Percentiles rank a stretch among this genome's conserved stretches.
Evolutionary conservation across 768 basidiomycete species (phyloP).

Genomic region (Leccinum boreale): DNA sequence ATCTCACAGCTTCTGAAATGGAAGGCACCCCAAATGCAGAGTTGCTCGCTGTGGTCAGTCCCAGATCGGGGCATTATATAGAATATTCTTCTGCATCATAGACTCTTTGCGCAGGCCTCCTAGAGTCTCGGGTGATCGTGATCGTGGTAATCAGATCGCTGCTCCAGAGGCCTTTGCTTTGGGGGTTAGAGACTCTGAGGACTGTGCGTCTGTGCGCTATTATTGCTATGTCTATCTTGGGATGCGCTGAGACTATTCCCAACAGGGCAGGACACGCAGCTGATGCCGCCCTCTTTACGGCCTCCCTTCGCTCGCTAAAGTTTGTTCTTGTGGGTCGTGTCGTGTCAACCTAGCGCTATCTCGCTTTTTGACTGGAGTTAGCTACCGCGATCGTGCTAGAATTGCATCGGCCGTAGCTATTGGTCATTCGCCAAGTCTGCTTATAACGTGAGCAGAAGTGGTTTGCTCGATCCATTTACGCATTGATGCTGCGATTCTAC

Average conservation of each 20-base stretch:
- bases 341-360: conserved; percentile 1
- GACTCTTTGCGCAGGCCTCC: conserved; percentile 11
- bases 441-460: conserved; percentile 15
- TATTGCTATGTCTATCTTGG: conserved; percentile 21
- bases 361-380: conserved; percentile 19
- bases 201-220: not conserved
- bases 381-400: conserved; percentile 6
- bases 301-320: conserved; percentile 19
- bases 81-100: conserved; percentile 19
- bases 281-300: conserved; percentile 35
- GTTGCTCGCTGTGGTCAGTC: conserved; percentile 13
- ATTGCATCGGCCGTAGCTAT: conserved; percentile 12
- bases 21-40: conserved; percentile 21
- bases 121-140: conserved; percentile 1
- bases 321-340: conserved; percentile 6
- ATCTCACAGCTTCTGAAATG: conserved; percentile 31
- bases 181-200: not conserved
- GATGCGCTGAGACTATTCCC: conserved; percentile 10
- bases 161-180: not conserved
- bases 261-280: conserved; percentile 25
- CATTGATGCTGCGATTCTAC: conserved; percentile 6
- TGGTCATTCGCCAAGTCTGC: conserved; percentile 5
- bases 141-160: conserved; percentile 5
- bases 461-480: conserved; percentile 5
- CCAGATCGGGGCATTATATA: conserved; percentile 7